Percentiles rank a stretch among this genome's conserved stretches.
phyloP scores from a whole-genome alignment of 1,284 basidiomycete species.

The Ceratobasidium sp. region DNA sequence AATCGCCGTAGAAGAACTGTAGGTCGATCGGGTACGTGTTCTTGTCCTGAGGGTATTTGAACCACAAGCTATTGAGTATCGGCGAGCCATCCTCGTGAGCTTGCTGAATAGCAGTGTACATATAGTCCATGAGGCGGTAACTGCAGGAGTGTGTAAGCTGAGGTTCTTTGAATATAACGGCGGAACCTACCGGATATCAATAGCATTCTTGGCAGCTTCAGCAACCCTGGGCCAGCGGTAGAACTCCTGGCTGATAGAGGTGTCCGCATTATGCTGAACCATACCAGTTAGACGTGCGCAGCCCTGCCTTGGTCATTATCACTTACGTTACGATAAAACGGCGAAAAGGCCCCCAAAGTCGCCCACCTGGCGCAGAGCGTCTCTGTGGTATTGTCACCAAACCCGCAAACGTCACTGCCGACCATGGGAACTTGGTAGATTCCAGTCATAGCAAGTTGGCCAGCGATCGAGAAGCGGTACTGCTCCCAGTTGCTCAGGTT shows the following conservation, averaged over 20 bases:
- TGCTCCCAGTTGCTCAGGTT: conserved; percentile 55
- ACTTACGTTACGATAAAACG: conserved; percentile 75
- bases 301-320: background rate
- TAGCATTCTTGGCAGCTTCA: conserved; percentile 67
- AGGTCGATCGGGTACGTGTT: conserved; percentile 69
- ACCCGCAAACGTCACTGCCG: conserved; percentile 70
- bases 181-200: conserved; percentile 64
- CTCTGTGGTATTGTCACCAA: conserved; percentile 66
- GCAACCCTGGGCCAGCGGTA: conserved; percentile 71
- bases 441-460: conserved; percentile 69
- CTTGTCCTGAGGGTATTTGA: conserved; percentile 70
- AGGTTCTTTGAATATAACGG: background rate
- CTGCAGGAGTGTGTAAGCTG: background rate
- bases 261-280: conserved; percentile 67
- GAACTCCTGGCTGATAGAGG: conserved; percentile 70
- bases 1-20: conserved; percentile 75
- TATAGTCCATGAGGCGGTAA: conserved; percentile 66
- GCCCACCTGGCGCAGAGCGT: conserved; percentile 74
- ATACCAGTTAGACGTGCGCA: conserved; percentile 26
- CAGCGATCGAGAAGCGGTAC: conserved; percentile 63
- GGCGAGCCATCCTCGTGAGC: conserved; percentile 70
- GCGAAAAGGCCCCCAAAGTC: conserved; percentile 73
- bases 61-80: conserved; percentile 70
- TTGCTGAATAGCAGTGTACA: conserved; percentile 75
- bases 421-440: conserved; percentile 76